Evolutionary conservation across 2,329 filamentous ascomycete genomes (phyloP), one percentile per base, ranked within the genome.

Genomic region (Pseudocercospora fuligena): DNA sequence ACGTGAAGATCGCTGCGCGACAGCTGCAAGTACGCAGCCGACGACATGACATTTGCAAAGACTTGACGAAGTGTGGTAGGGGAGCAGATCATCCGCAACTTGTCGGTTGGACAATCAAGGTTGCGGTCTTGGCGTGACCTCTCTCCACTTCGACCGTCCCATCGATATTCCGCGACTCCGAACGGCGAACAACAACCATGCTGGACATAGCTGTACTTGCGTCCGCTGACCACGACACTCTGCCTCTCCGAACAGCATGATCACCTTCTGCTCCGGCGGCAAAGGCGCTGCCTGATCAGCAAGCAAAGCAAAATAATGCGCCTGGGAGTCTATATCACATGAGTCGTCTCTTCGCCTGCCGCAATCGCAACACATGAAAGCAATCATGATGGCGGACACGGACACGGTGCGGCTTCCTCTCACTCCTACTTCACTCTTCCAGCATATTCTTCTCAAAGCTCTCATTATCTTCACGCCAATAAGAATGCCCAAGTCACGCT

Each of bases 331-430:
- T 9, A 51, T 51, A 51, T 51, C 47, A 56, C 49, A 54, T 54
- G 49, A 21, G 5, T 56, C 51, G 16, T 23, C 25, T 56, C 23
- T 56, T 31, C 51, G 33, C 51, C 16, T 31, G 21, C 25, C 21
- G 11, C 49, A 12, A 16, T 2, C 12, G 23, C 25, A 27, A n/a
- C 51, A 56, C 51, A 31, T 56, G 51, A 56, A 56, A 29, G 51
- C 23, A 27, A 56, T 53, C 23, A 2, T 19, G 11, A 19, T 16
- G 14, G 12, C 47, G 11, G 47, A 51, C 21, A 23, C 36, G 29
- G 40, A 51, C 21, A 61, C 46, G 58, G 58, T 61, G 58, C 40
- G 58, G 46, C 58, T 47, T 49, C 40, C 46, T 49, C 36, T 31
- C 27, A 54, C 49, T 31, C 27, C 8, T 19, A n/a, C 40, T 49